Evolutionary conservation across 306 rosid genomes (phyloP).

Genomic region (Clitoria ternatea): DNA sequence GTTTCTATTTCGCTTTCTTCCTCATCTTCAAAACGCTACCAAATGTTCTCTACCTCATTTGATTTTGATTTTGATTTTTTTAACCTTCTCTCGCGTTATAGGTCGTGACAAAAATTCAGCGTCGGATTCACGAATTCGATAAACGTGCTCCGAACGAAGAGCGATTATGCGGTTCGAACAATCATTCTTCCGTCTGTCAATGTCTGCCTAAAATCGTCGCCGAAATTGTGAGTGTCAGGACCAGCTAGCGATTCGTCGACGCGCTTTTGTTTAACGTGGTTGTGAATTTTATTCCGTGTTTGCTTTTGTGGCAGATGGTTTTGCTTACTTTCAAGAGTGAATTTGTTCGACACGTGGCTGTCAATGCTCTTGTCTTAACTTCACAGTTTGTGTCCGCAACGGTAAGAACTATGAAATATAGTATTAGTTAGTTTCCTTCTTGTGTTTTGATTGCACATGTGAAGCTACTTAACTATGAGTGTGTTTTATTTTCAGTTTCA

Average conservation of each 20-base stretch:
- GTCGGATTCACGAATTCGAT: constrained; percentile 28
- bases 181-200: constrained; percentile 26
- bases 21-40: not conserved
- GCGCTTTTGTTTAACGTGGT: not conserved
- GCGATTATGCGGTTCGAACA: not conserved
- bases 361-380: constrained; percentile 38
- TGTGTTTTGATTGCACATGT: not conserved
- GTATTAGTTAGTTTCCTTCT: constrained; percentile 1
- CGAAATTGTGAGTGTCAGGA: constrained; percentile 24
- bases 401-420: constrained; percentile 22
- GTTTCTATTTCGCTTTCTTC: constrained; percentile 24
- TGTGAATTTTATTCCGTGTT: constrained; percentile 12
- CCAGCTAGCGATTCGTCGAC: not conserved
- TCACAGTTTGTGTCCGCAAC: constrained; percentile 31
- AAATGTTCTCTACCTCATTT: not conserved
- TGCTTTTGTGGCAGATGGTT: constrained; percentile 33
- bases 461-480: too few species aligned
- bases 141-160: not conserved
- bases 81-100: not conserved
- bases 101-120: constrained; percentile 39
- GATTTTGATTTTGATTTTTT: not conserved
- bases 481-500: too few species aligned
- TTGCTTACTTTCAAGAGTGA: constrained; percentile 39
- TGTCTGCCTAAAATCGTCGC: constrained; percentile 28
- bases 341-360: constrained; percentile 47